Conservation (phyloP, 2,329 filamentous ascomycete genomes). For the Alternaria triticimaculans region DNA sequence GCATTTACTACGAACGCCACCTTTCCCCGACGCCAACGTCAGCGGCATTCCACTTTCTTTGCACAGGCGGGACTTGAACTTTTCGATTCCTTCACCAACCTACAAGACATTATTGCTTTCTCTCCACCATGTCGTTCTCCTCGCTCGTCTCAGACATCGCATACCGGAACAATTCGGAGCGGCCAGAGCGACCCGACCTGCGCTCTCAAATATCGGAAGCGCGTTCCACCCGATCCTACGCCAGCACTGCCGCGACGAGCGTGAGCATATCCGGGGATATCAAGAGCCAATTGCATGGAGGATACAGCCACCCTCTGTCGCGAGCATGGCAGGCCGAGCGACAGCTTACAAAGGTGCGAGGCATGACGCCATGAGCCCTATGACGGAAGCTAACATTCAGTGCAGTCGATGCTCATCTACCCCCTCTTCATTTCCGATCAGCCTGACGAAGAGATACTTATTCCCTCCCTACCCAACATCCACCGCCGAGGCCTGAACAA, state of each 20-base stretch:
- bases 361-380: neutral
- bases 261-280: constrained; percentile 61
- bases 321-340: constrained; percentile 61
- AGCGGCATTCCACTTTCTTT: neutral
- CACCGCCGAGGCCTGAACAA: constrained; percentile 87
- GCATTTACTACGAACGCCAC: constrained; percentile 13
- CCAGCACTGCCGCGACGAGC: constrained; percentile 60
- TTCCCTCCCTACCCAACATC: constrained; percentile 91
- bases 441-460: constrained; percentile 87
- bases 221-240: constrained; percentile 56
- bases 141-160: constrained; percentile 60
- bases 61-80: neutral
- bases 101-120: neutral
- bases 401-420: constrained; percentile 96
- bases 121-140: constrained; percentile 57
- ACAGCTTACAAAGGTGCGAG: constrained; percentile 57
- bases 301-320: constrained; percentile 59
- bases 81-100: neutral
- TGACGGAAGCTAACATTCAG: constrained; percentile 23
- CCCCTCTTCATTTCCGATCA: constrained; percentile 95
- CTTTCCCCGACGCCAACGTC: constrained; percentile 4
- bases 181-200: constrained; percentile 46
- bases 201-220: constrained; percentile 57
- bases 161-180: constrained; percentile 52
- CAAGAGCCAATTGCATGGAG: constrained; percentile 59